These are phyloP conservation scores for Sporisorium sorghi DNA, from an alignment of 1,284 basidiomycete species.

Conservation along the genomic window DNA sequence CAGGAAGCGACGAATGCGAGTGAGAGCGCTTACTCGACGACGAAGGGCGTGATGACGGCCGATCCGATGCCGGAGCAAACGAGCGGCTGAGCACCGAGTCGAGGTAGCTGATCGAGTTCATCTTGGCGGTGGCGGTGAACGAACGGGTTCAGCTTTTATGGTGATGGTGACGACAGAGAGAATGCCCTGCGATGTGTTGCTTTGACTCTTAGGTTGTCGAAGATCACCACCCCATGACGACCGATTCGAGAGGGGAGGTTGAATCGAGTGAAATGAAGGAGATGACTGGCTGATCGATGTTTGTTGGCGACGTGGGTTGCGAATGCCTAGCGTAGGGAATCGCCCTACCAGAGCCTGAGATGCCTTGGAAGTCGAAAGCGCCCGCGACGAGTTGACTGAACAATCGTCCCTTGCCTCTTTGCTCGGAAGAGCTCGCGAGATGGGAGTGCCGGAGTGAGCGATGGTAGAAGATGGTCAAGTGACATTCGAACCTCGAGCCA, in stretches of 20 bases:
- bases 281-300: neutral
- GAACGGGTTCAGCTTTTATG: neutral
- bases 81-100: slow-evolving; percentile 61
- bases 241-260: neutral
- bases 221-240: slow-evolving; percentile 26
- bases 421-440: neutral
- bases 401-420: neutral
- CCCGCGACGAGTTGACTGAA: too few species aligned
- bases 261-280: neutral
- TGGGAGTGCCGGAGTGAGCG: neutral
- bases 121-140: slow-evolving; percentile 14
- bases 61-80: slow-evolving; percentile 33
- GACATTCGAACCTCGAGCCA: neutral
- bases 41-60: slow-evolving; percentile 18
- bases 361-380: neutral
- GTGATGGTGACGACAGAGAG: neutral
- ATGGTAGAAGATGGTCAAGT: neutral
- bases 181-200: neutral
- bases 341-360: neutral
- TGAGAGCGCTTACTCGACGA: slow-evolving; percentile 33
- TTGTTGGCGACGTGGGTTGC: neutral
- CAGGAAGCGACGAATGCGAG: slow-evolving; percentile 44
- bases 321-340: neutral
- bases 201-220: too few species aligned
- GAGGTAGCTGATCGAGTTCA: slow-evolving; percentile 63